Conservation (phyloP, 306 rosid species). For the Trifolium repens region DNA sequence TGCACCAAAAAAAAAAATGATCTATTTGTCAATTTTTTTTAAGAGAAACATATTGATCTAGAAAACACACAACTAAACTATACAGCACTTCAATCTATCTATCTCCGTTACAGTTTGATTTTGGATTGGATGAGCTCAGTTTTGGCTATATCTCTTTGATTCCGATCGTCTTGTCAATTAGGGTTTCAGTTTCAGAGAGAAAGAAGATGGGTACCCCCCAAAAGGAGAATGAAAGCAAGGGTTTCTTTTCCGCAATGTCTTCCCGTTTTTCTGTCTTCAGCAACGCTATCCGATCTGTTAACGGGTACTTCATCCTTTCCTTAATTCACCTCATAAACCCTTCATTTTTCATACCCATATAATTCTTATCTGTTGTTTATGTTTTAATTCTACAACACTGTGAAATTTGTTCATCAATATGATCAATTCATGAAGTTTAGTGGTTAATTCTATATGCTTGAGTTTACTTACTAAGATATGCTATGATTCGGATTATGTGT, state of each 20-base stretch:
- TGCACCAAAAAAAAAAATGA: too few species aligned
- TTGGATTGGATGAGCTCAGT: constrained; percentile 18
- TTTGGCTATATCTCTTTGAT: neutral
- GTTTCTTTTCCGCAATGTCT: constrained; percentile 75
- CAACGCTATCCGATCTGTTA: constrained; percentile 89
- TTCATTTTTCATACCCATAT: neutral
- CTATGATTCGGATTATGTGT: neutral
- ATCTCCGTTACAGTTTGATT: neutral
- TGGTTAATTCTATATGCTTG: neutral
- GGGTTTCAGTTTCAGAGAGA: constrained; percentile 48
- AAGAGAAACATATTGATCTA: neutral
- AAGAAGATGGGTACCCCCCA: constrained; percentile 65
- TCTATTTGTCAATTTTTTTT: neutral
- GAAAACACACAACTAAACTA: neutral
- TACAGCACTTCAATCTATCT: neutral
- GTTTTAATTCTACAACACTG: neutral
- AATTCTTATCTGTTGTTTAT: neutral
- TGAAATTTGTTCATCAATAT: neutral
- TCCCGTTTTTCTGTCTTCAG: constrained; percentile 72
- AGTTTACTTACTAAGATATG: constrained; percentile 18
- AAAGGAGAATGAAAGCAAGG: constrained; percentile 56
- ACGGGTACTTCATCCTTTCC: constrained; percentile 55
- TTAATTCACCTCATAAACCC: constrained; percentile 14
- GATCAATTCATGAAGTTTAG: neutral
- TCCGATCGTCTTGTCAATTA: constrained; percentile 31